phyloP scores from a whole-genome alignment of 441 rosid genomes.

The Jatropha multifida region DNA sequence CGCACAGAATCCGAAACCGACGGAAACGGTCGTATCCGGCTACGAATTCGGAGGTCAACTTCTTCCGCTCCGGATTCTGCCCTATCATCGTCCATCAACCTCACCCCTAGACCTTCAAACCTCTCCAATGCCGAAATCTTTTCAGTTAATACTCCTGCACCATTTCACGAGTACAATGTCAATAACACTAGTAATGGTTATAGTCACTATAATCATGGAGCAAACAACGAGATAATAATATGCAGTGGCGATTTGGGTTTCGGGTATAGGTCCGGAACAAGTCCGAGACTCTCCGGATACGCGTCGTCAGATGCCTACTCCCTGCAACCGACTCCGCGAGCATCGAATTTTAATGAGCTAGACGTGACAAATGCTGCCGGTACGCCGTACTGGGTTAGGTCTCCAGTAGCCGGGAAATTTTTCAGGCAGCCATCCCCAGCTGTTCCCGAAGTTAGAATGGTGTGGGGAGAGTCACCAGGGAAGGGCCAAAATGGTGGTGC shows the following conservation, averaged over 20 bases:
- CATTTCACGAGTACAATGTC: constrained; percentile 24
- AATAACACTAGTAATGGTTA: not conserved
- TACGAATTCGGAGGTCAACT: constrained; percentile 70
- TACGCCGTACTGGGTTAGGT: constrained; percentile 61
- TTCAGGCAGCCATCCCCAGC: constrained; percentile 51
- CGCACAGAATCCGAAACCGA: constrained; percentile 68
- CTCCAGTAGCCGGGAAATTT: constrained; percentile 56
- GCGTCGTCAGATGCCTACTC: constrained; percentile 82
- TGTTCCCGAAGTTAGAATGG: constrained; percentile 37
- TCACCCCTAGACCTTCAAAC: constrained; percentile 73
- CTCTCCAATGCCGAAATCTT: constrained; percentile 80
- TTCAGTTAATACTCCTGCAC: constrained; percentile 65
- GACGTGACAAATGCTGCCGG: constrained; percentile 38
- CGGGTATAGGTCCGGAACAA: constrained; percentile 47
- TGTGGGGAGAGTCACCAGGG: constrained; percentile 58
- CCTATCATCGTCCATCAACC: constrained; percentile 52
- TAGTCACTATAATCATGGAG: constrained; percentile 16
- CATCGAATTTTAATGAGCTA: constrained; percentile 67
- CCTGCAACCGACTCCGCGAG: constrained; percentile 76
- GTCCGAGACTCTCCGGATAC: constrained; percentile 66
- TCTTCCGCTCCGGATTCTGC: constrained; percentile 66
- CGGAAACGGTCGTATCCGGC: constrained; percentile 51
- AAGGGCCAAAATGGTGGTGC: constrained; percentile 25
- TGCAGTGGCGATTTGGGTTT: constrained; percentile 51
- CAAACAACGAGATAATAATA: constrained; percentile 41